Percentiles rank a stretch among this genome's conserved stretches.
phyloP scores from a whole-genome alignment of 352 stramenopile genomes.

The Globisporangium emineosum region DNA sequence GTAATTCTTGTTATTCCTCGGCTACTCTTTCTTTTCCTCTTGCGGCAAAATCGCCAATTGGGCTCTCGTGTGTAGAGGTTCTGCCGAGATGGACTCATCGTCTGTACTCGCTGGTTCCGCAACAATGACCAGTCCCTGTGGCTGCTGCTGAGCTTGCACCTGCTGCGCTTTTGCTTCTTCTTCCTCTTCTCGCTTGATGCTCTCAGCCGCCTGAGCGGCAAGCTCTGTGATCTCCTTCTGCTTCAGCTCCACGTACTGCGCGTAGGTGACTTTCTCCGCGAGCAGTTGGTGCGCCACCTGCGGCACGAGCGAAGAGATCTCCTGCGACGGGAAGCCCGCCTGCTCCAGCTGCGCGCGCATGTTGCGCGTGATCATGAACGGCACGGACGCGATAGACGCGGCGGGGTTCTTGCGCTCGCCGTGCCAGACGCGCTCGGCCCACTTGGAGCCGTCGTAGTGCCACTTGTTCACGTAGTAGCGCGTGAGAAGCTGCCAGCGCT shows the following conservation, averaged over 20 bases:
- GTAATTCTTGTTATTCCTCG: neutral
- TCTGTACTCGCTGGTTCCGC: constrained; percentile 19
- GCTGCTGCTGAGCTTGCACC: constrained; percentile 12
- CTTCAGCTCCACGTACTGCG: constrained; percentile 40
- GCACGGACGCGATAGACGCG: constrained; percentile 59
- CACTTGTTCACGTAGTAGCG: constrained; percentile 84
- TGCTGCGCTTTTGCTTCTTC: constrained; percentile 9
- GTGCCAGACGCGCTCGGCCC: constrained; percentile 68
- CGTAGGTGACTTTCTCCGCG: constrained; percentile 53
- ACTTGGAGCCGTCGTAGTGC: constrained; percentile 80
- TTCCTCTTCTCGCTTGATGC: constrained; percentile 13
- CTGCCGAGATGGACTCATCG: constrained; percentile 12
- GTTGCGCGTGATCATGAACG: constrained; percentile 81
- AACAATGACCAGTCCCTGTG: constrained; percentile 11
- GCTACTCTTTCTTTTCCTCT: constrained; percentile 12
- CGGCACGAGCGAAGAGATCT: constrained; percentile 63
- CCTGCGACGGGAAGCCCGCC: constrained; percentile 48
- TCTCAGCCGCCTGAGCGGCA: constrained; percentile 15
- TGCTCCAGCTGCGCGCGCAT: constrained; percentile 65
- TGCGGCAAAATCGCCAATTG: constrained; percentile 12
- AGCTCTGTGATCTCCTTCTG: constrained; percentile 24
- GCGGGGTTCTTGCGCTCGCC: constrained; percentile 42
- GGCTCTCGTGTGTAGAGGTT: neutral
- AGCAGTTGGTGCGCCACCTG: constrained; percentile 57
- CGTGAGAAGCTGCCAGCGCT: constrained; percentile 63